Evolutionary conservation across 177 flowering plant species (phyloP), one percentile per base, ranked within the genome.

Genomic region (Vitis hybrid): DNA sequence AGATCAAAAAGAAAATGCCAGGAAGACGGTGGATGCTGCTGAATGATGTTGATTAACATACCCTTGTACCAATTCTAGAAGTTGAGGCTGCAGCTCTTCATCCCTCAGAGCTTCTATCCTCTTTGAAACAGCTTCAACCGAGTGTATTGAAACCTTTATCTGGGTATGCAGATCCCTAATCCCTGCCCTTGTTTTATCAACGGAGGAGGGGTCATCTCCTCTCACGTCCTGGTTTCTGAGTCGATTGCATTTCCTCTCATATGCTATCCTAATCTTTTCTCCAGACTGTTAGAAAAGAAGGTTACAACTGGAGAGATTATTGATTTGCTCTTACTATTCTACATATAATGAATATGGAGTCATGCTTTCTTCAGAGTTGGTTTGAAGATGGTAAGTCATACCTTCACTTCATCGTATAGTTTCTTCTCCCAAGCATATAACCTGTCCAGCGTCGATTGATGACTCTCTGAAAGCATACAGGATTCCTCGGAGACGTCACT

Each of bases 351-450:
- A 40, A 40, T 40, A 40, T 40, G 46, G 8, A 40, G 46, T 0
- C 46, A 40, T 40, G 9, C 6, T 48, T 27, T 68, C 54, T 10
- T 24, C 5, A 27, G 1, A 14, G 15, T 32, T 51, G 1, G 18
- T 18, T 18, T 18, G 18, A 18, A 18, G 18, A 18, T 18, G 18
- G 49, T 16, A 50, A 62, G 15, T 15, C 63, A 70, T 88, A 95
- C 99, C 97, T 80, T 88, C 73, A 95, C 99, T 86, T 95, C 98
- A 49, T 89, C 81, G 46, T 89, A 95, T 50, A 95, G 96, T 72
- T 94, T 93, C 79, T 95, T 95, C 83, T 95, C 99, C 99, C 98
- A 95, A 12, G 91, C 91, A 74, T 89, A 90, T 65, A 95, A 70
- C 75, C 88, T 85, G 66, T 91, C 98, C 75, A 95, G 67, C 11